Base-by-base conservation (phyloP, 495 filamentous ascomycete species). In the Halenospora varia region DNA sequence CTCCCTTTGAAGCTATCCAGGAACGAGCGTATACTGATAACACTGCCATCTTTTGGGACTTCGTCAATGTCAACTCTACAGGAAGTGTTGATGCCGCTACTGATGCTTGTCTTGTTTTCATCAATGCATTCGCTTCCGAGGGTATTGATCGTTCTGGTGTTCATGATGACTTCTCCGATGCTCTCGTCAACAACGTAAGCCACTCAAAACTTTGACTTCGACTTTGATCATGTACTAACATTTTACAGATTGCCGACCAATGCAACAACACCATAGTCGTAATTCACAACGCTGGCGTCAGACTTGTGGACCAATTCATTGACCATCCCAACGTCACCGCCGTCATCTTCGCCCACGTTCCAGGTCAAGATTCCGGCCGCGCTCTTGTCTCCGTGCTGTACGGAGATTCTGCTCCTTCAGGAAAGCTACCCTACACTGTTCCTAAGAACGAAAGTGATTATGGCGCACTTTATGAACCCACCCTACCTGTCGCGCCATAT, bases 391-490 rank as follows among this genome's bases (percentile, higher is more conserved):
- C 78, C 6, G 63, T 89, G 0, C 70, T 89, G 1, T 87, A 85
- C 62, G 86, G 86, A 10, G 71, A 78, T 11, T 68, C 71, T 22
- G 81, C 78, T 39, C 81, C 80, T 0, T 83, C 77, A 0, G 88
- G 86, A 25, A 82, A 86, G 46, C 74, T 91, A 8, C 87, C 88
- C 0, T 92, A 89, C 60, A 88, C 83, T 0, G 80, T 90, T n/a
- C 84, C 84, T 3, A 73, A 75, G 23, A 79, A 83, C 48, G 83
- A 81, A 54, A 70, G 66, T 8, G 85, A 90, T 59, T 90, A 86
- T 64, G 74, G 74, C n/a, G 70, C 40, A 2, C 51, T 57, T 10
- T 23, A 19, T 10, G n/a, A 40, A n/a, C 46, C 29, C 56, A 2
- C 48, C 72, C 1, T 66, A 69, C 24, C 66, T 64, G 3, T 73